Base-by-base conservation (phyloP, 2,329 filamentous ascomycete genomes). In the Herpotrichia juniperi region DNA sequence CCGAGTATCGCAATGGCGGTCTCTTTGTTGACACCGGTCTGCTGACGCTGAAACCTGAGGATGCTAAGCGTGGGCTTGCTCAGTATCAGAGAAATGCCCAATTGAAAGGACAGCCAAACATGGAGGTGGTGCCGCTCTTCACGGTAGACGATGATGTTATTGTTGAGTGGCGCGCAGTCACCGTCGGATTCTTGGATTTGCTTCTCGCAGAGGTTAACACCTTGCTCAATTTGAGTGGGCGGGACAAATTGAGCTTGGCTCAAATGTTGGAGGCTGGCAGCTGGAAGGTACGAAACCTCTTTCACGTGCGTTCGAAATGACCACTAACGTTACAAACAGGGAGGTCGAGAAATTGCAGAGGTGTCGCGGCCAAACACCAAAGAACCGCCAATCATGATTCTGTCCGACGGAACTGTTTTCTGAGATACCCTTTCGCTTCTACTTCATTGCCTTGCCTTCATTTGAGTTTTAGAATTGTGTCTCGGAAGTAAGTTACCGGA, bases 371-470 rank as follows among this genome's bases (percentile, higher is more conserved):
- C 94, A 19, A 97, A 97, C 68, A 97, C 94, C 46, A 96, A 94
- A 77, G 91, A 96, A 72, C 91, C 93, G 26, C 94, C 94, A 4
- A 97, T 99, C 69, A 87, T 97, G 77, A 97, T 97, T 64, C 84
- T 96, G 62, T 96, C 91, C 59, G 94, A 99, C 73, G 94, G 94
- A 56, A 97, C 94, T 21, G 91, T 99, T 60, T 97, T 99, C 73
- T 96, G 86, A 75, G 74, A 76, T 76, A 76, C 74, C 73, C 74
- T 61, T 56, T 58, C 60, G 50, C 58, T 64, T 67, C 57, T 42
- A 61, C 58, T 66, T 58, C 62, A 48, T 62, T 53, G 48, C 26
- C 57, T 64, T 64, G 58, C 53, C 58, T 67, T 64, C 55, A 45
- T 58, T 58, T 43, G 53, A 45, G 16, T n/a, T 30, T 52, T 28